These are phyloP conservation scores for Pilaira anomala DNA, from an alignment of 192 early-diverging fungal genomes.

Conservation along the genomic window DNA sequence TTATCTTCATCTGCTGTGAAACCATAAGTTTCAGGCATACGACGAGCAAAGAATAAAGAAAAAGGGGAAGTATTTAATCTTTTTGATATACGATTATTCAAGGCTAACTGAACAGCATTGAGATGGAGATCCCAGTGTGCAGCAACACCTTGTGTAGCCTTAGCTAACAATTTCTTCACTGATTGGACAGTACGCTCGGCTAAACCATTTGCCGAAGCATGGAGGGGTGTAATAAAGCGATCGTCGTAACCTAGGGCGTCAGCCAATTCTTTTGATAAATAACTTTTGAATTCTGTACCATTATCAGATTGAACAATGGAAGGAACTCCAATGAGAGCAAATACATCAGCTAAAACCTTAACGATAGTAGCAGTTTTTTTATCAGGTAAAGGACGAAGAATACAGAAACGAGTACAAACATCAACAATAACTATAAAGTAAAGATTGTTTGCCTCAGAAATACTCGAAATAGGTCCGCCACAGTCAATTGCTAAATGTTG, in stretches of 20 bases:
- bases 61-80: no score
- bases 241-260: neutral
- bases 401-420: slow-evolving; percentile 33
- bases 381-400: neutral
- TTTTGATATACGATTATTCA: no score
- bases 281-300: slow-evolving; percentile 36
- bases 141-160: no score
- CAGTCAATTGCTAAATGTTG: slow-evolving; percentile 36
- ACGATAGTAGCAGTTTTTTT: slow-evolving; percentile 11
- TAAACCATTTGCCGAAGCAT: no score
- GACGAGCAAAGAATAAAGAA: no score
- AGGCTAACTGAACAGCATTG: no score
- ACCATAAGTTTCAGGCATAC: no score
- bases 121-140: no score
- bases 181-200: no score
- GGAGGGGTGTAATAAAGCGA: neutral
- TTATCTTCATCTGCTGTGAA: no score
- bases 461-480: slow-evolving; percentile 14
- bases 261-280: neutral
- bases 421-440: slow-evolving; percentile 27
- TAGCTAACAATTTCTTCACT: no score
- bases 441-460: neutral
- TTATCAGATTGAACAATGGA: slow-evolving; percentile 38
- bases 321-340: slow-evolving; percentile 26
- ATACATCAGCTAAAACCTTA: neutral